Evolutionary conservation across 1,139 yeast species (phyloP), one percentile per base, ranked within the genome.

Genomic region (Yamadazyma siamensis): DNA sequence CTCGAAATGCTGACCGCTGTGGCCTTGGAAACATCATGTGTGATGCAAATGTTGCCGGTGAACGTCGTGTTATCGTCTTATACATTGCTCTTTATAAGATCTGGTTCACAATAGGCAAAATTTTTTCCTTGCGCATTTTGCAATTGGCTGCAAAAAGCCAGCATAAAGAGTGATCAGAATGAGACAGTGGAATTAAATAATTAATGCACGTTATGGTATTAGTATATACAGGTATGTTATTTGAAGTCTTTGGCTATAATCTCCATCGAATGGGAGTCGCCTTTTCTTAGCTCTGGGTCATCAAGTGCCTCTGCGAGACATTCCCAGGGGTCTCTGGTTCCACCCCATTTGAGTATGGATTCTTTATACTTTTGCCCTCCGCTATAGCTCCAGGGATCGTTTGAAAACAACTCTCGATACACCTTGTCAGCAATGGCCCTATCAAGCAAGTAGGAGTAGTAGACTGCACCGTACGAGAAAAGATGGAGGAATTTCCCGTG

Each of bases 401-500:
- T 47, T 4, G 53, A 59, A 52, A 94, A 91, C 27, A 91, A 61
- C 27, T 75, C 78, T 13, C 71, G 67, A 94, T 96, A 91, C 4
- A 91, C 74, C 46, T 80, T 78, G 21, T 87, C 80, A 0, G 98
- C 96, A 43, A 91, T 86, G 4, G 96, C 96, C 29, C 97, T 66
- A 58, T 91, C 99, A 39, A 94, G 72, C 37, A 91, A 59, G 54
- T 94, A 91, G 25, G 96, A 84, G 59, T 94, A 91, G 55, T 91
- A 91, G 0, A 91, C 87, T 0, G 96, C 86, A 0, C 98, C 98
- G 52, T 91, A 91, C 1, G 96, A 88, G 44, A 84, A 86, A 29
- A 94, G 62, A 54, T 91, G 99, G 1, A 96, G 95, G 56, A 91
- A 89, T 52, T 81, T 87, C 1, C 95, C 96, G 36, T 88, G 95